Evolutionary conservation across 1,139 yeast species (phyloP), one percentile per base, ranked within the genome.

Genomic region (Pichia sp.): DNA sequence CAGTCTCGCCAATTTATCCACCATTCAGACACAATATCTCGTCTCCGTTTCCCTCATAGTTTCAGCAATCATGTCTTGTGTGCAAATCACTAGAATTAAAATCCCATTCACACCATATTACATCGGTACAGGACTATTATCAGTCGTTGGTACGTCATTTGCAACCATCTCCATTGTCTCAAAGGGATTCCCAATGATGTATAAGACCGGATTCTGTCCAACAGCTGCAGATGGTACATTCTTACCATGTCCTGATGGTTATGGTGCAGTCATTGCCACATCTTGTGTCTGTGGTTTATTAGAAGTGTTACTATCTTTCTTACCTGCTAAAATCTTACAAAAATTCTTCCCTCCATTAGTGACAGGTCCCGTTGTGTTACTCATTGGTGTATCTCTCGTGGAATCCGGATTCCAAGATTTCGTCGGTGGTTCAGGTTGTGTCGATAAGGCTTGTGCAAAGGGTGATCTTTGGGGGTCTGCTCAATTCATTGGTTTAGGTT

Each of bases 91-190:
- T 11, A 69, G 96, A 42, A 75, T 86, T 63, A 85, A 75, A 49
- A 72, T 86, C 38, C 78, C 67, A 24, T 72, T 68, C 31, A 83
- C 95, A 6, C 77, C 76, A 14, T 83, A 81, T 58, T 82, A 72
- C 52, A 56, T 87, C 20, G 96, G 96, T 25, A 84, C 96, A 0
- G 96, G 96, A 18, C 61, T 85, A 53, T 67, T 87, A 36, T 81
- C 93, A 7, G 94, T 87, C 29, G 91, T 86, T 21, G 96, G 96
- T 43, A 82, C 93, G 12, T 80, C 93, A 0, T 87, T 87, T 58
- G 87, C 94, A 16, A 84, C 94, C 29, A 81, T 87, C 53, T 71
- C 91, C 14, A 80, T 87, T 50, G 93, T 83, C 35, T 58, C 74
- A 9, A 77, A 77, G 33, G 83, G 86, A 4, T 63, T 86, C 47